Evolutionary conservation across 1,284 basidiomycete species (phyloP), one percentile per base, ranked within the genome.

Genomic region (Ceratobasidium sp.): DNA sequence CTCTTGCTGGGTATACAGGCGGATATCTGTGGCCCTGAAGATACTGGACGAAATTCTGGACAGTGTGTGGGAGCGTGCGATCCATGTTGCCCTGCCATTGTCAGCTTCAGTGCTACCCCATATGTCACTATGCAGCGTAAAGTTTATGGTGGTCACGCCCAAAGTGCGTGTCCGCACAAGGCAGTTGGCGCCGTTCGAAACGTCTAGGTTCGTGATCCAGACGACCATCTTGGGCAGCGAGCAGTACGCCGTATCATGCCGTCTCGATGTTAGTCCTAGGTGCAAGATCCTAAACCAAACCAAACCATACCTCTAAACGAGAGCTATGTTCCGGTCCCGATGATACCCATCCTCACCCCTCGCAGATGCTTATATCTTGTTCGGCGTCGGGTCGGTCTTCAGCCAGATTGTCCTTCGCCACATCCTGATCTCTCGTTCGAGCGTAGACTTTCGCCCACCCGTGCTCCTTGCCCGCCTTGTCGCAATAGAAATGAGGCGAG

Each of bases 191-290:
- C n/a, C n/a, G n/a, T n/a, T n/a, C n/a, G n/a, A n/a, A n/a, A n/a
- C n/a, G n/a, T n/a, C n/a, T n/a, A n/a, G n/a, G n/a, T n/a, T n/a
- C n/a, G n/a, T n/a, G n/a, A n/a, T n/a, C n/a, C n/a, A n/a, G n/a
- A n/a, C n/a, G n/a, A n/a, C n/a, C n/a, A n/a, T n/a, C n/a, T n/a
- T n/a, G n/a, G n/a, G n/a, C n/a, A n/a, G n/a, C n/a, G n/a, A n/a
- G n/a, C n/a, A n/a, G n/a, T n/a, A n/a, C n/a, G n/a, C n/a, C n/a
- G n/a, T n/a, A n/a, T n/a, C 84, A 87, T 87, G 76, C 87, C 86
- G 76, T 87, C 86, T 78, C 86, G 73, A 87, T 87, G 1, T 82
- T 84, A 73, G 87, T 86, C 30, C 82, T 83, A 38, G 84, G 81
- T 2, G 84, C 85, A 74, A 87, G 87, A 13, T 86, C 85, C 85